These are phyloP conservation scores for Cystobasidium sp. DNA, from an alignment of 1,284 basidiomycete species.

Conservation along the genomic window DNA sequence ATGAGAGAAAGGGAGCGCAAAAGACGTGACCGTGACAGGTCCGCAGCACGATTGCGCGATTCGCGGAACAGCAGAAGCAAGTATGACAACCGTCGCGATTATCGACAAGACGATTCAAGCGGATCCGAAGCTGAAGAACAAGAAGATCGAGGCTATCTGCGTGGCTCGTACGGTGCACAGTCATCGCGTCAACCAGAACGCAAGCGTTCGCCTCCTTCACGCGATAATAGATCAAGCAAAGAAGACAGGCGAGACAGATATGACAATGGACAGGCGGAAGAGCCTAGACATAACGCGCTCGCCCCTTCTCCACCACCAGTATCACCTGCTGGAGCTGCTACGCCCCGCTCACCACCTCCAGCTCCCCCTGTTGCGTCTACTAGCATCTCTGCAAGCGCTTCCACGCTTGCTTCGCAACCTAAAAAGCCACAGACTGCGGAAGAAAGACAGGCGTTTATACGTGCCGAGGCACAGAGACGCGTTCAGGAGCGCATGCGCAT, in stretches of 20 bases:
- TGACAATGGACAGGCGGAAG: neutral
- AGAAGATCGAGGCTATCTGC: constrained; percentile 54
- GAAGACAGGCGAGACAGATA: neutral
- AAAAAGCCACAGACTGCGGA: constrained; percentile 73
- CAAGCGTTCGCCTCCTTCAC: constrained; percentile 26
- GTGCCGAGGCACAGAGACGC: constrained; percentile 79
- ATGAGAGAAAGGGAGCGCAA: constrained; percentile 79
- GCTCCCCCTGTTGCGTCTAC: constrained; percentile 49
- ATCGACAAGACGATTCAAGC: constrained; percentile 33
- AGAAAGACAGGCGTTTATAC: constrained; percentile 79
- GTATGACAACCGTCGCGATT: constrained; percentile 45
- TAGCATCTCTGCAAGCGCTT: constrained; percentile 57
- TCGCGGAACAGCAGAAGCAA: constrained; percentile 65
- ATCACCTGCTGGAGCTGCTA: constrained; percentile 42
- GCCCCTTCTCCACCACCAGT: constrained; percentile 51
- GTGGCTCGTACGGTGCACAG: constrained; percentile 59
- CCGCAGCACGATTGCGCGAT: constrained; percentile 80
- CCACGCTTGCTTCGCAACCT: constrained; percentile 59
- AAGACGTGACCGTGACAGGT: constrained; percentile 71
- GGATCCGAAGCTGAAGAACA: constrained; percentile 36
- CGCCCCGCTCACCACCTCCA: constrained; percentile 51
- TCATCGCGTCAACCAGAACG: constrained; percentile 48
- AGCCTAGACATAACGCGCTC: constrained; percentile 50
- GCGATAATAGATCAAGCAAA: constrained; percentile 49
- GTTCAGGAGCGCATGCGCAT: constrained; percentile 86